Evolutionary conservation across 495 filamentous ascomycete species (phyloP).

Genomic region (Glonium stellatum): DNA sequence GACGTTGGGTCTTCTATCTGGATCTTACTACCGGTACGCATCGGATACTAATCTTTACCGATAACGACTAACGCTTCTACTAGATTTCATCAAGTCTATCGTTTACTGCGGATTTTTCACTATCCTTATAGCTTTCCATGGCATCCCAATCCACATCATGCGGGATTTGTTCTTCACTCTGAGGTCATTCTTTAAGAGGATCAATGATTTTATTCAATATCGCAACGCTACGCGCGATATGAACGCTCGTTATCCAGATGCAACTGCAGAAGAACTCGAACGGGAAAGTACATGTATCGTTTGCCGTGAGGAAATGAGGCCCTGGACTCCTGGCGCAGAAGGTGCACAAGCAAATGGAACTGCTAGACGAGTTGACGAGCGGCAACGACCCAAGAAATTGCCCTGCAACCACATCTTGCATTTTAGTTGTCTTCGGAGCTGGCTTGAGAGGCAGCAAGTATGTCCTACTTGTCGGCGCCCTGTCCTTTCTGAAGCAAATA

Average conservation of each 20-base stretch:
- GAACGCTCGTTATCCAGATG: constrained; percentile 86
- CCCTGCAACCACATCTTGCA: constrained; percentile 95
- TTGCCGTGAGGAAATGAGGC: constrained; percentile 90
- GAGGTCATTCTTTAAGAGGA: constrained; percentile 79
- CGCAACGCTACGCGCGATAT: constrained; percentile 84
- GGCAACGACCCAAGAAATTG: constrained; percentile 85
- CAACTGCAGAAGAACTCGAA: constrained; percentile 74
- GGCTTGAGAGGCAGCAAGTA: constrained; percentile 96
- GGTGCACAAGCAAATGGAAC: constrained; percentile 30
- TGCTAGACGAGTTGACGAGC: constrained; percentile 51
- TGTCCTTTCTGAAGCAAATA: constrained; percentile 48
- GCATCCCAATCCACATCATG: constrained; percentile 91
- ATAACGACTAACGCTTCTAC: constrained; percentile 19
- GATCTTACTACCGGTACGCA: constrained; percentile 71
- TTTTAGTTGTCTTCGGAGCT: constrained; percentile 87
- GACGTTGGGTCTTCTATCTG: constrained; percentile 83
- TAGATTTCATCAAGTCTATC: constrained; percentile 82
- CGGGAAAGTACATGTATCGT: constrained; percentile 95
- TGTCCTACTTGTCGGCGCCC: constrained; percentile 90
- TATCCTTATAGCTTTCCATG: constrained; percentile 88
- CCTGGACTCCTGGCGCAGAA: constrained; percentile 47
- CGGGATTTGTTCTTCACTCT: constrained; percentile 90
- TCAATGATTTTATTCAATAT: constrained; percentile 81
- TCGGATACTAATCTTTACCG: neutral
- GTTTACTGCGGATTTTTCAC: constrained; percentile 89